Base-by-base conservation (phyloP, 2,329 filamentous ascomycete genomes). In the Leptographium galeiforme region DNA sequence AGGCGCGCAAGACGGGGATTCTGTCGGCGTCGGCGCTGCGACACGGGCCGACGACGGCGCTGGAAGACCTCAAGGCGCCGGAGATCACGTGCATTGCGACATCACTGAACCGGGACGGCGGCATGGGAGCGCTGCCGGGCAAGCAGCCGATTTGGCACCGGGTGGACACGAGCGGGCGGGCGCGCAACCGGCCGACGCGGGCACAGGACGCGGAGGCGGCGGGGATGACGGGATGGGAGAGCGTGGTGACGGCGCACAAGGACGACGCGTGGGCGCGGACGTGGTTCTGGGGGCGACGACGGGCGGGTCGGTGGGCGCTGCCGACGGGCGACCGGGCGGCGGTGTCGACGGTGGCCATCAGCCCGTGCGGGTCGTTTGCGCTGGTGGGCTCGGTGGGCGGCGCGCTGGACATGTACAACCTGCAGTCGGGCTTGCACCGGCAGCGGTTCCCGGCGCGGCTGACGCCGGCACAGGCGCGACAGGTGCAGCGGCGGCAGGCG, bases 221-320 rank as follows among this genome's bases (percentile, higher is more conserved):
- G 61, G 78, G 82, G 48, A 82, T 82, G 72, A 95, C 90, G 3
- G 93, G 93, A 1, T 98, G 93, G 93, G 94, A 98, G 67, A 96
- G 91, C 63, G 83, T 98, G 8, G 81, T 98, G 2, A 98, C 93
- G 5, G 91, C 89, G 11, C 94, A 98, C 65, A 84, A 84, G 63
- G 81, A 85, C 51, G 91, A 97, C 63, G 78, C 82, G 46, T 87
- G 80, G 63, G 93, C 89, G 18, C 81, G 93, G 52, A 97, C 93
- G 1, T 98, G 93, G 93, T 96, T 96, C 69, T 97, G 93, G 90
- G 93, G 91, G 7, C 84, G 89, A 54, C 96, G 94, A 69, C 83
- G 85, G 61, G 90, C 93, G 49, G 93, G 93, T 12, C 78, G 93
- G 58, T 98, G 93, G 93, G 85, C 87, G 0, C 88, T 98, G 60